phyloP scores from a whole-genome alignment of 306 rosid genomes.

The Ziziphus jujuba region DNA sequence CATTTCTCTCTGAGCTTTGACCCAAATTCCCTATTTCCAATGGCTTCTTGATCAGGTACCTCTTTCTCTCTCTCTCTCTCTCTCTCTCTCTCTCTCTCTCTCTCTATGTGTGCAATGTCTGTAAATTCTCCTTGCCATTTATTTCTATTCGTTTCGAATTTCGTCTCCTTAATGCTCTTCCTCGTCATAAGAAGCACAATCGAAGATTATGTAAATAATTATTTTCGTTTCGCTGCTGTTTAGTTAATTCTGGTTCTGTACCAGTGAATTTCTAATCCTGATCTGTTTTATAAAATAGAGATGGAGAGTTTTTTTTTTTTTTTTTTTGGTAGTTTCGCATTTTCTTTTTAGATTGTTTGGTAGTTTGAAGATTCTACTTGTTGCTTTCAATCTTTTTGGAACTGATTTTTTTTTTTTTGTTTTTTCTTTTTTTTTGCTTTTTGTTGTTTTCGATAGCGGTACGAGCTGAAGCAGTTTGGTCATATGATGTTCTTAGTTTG shows the following conservation, averaged over 20 bases:
- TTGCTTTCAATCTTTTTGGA: no score
- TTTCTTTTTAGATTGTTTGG: no score
- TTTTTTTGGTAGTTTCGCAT: no score
- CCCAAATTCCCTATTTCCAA: slow-evolving; percentile 26
- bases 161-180: slow-evolving; percentile 1
- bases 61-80: slow-evolving; percentile 3
- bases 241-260: no score
- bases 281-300: no score
- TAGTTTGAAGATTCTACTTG: no score
- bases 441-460: slow-evolving; percentile 16
- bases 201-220: no score
- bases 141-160: not conserved
- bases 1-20: slow-evolving; percentile 1
- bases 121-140: slow-evolving; percentile 7
- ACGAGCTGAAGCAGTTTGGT: slow-evolving; percentile 45
- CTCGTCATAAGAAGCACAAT: not conserved
- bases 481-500: slow-evolving; percentile 60
- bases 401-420: no score
- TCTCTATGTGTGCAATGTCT: not conserved
- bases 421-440: no score
- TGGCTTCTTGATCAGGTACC: slow-evolving; percentile 44
- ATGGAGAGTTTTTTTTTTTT: no score
- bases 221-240: no score
- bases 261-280: no score
- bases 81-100: slow-evolving; percentile 3